phyloP scores from a whole-genome alignment of 306 rosid genomes.

The Boehmeria nivea region DNA sequence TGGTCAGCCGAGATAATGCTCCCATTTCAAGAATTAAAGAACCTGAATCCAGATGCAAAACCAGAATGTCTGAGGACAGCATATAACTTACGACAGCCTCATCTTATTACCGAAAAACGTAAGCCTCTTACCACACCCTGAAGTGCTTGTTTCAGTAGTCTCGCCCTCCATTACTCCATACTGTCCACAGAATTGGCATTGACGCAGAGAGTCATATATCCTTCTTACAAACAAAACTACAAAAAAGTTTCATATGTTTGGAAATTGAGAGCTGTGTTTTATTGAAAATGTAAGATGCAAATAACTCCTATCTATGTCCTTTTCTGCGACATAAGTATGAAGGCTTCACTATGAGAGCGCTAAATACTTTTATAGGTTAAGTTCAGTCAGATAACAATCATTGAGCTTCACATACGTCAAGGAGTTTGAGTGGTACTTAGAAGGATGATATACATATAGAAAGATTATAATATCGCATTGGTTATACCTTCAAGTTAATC shows the following conservation, averaged over 20 bases:
- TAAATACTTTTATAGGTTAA: neutral
- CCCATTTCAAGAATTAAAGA: conserved; percentile 99
- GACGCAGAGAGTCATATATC: conserved; percentile 68
- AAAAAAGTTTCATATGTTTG: conserved; percentile 36
- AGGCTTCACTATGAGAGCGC: too few relatives aligned
- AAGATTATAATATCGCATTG: neutral
- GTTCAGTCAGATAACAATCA: neutral
- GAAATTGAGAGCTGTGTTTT: conserved; percentile 23
- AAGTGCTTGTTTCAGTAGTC: conserved; percentile 98
- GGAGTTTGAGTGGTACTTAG: neutral
- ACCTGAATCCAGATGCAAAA: conserved; percentile 47
- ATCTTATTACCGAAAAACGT: conserved; percentile 39
- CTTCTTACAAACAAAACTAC: conserved; percentile 56
- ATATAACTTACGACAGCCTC: conserved; percentile 21
- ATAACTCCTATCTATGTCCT: neutral
- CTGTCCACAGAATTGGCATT: conserved; percentile 89
- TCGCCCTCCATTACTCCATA: conserved; percentile 95
- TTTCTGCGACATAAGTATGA: neutral
- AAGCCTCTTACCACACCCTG: conserved; percentile 96
- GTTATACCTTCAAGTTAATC: conserved; percentile 83
- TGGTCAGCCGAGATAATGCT: conserved; percentile 84
- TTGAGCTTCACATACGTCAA: neutral
- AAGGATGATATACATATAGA: neutral
- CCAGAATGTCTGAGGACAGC: conserved; percentile 25
- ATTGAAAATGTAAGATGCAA: conserved; percentile 16